Percentiles rank a stretch among this genome's conserved stretches.
These are phyloP conservation scores for Thelonectria olida DNA, from an alignment of 2,329 filamentous ascomycete species.

Conservation along the genomic window DNA sequence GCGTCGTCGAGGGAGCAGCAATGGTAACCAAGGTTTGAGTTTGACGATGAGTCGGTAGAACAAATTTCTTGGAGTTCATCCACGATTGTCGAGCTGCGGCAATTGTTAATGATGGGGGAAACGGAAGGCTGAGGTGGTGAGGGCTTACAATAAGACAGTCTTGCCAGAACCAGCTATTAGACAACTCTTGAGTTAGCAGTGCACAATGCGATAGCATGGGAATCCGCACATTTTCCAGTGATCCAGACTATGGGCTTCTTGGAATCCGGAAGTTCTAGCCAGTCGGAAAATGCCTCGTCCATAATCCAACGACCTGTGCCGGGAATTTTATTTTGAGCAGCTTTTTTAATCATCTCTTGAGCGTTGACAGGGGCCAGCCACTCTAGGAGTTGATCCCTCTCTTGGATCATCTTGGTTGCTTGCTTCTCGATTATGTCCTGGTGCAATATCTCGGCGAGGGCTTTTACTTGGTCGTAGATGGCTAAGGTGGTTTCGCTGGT, in stretches of 20 bases:
- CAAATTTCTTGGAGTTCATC: constrained; percentile 26
- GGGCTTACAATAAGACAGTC: constrained; percentile 38
- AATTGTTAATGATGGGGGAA: neutral
- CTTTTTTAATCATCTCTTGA: constrained; percentile 24
- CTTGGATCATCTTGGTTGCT: constrained; percentile 22
- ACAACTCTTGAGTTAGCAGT: neutral
- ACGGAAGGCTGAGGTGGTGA: neutral
- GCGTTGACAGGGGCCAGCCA: constrained; percentile 33
- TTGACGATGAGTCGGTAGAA: constrained; percentile 6
- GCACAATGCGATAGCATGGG: neutral
- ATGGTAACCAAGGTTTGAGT: constrained; percentile 33
- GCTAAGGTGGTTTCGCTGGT: constrained; percentile 27
- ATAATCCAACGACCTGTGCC: constrained; percentile 34
- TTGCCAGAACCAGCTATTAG: constrained; percentile 40
- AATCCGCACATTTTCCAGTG: constrained; percentile 36
- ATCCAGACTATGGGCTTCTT: constrained; percentile 36
- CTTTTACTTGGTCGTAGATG: constrained; percentile 33
- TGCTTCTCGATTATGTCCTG: constrained; percentile 31
- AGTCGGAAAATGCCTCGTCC: constrained; percentile 23
- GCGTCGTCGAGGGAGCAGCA: constrained; percentile 38
- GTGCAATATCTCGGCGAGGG: constrained; percentile 28
- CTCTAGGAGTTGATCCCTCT: constrained; percentile 25
- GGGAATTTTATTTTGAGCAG: constrained; percentile 23
- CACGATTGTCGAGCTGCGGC: constrained; percentile 33
- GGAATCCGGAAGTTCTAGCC: constrained; percentile 20